Base-by-base conservation (phyloP, 1,139 yeast genomes). In the Geotrichum citri-aurantii region DNA sequence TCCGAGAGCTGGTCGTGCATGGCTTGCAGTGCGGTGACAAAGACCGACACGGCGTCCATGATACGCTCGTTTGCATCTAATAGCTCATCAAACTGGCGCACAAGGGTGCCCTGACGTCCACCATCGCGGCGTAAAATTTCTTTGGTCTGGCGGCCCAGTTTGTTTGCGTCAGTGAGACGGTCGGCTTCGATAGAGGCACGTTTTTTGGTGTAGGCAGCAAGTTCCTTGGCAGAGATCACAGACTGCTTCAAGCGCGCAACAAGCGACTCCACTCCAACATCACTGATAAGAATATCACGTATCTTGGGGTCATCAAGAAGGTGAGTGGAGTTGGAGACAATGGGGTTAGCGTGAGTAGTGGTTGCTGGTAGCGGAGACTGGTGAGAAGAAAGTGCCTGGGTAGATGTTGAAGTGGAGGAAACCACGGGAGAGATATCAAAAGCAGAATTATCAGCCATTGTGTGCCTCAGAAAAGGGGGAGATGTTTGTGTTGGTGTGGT, bases 1-100 rank as follows among this genome's bases (percentile, higher is more conserved):
- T 96, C 84, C 14, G 78, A 74, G 63, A 92, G 76, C 71, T 93
- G 97, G 67, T 88, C 96, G 68, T 84, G 84, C 92, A 93, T 92
- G 49, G 83, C 85, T 64, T 83, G 86, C 66, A 93, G 76, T 0
- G 95, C 93, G 53, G 84, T 83, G 26, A 88, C 87, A 72, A 85
- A 91, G 5, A 93, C 83, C 53, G 81, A 77, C 24, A 91, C 89
- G n/a, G 89, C 95, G 54, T 81, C 82, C 54, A 81, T 80, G 52
- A 88, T 74, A 63, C 85, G 83, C 65, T 91, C 97, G 71, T 91
- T 97, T 65, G 86, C 82, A 62, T 81, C 85, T 60, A 91, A 79
- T 50, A 91, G 80, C 63, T 82, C 81, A 64, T 86, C 90, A 63
- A 92, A 79, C 62, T 83, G 84, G 24, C 71, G 70, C 52, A 82